Percentiles rank a stretch among this genome's conserved stretches.
Conservation (phyloP, 257 asterid species). For the Solanum rostratum region DNA sequence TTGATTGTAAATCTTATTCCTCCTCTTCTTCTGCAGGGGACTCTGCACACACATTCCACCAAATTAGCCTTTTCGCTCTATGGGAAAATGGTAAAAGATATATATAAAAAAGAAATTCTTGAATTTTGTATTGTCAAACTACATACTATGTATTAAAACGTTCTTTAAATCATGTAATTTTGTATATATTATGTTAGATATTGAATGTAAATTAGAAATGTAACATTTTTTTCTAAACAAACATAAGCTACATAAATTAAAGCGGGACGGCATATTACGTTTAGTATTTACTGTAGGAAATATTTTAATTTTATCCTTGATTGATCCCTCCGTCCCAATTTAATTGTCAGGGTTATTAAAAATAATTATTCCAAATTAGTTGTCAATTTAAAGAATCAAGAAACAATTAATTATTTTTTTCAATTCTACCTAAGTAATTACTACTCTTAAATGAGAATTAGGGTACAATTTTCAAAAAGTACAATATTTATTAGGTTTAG, state of each 20-base stretch:
- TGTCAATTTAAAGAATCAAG: too few relatives aligned
- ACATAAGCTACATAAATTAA: not conserved
- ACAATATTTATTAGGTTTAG: too few relatives aligned
- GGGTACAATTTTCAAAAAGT: too few relatives aligned
- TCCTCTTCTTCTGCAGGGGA: conserved; percentile 84
- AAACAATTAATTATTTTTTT: too few relatives aligned
- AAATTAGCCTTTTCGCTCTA: not conserved
- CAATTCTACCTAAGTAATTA: too few relatives aligned
- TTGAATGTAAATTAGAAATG: not conserved
- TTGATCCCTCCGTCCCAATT: too few relatives aligned
- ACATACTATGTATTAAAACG: not conserved
- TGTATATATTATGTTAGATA: not conserved
- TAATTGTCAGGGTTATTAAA: too few relatives aligned
- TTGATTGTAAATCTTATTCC: conserved; percentile 82
- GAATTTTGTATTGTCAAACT: not conserved
- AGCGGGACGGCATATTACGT: not conserved
- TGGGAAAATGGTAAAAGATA: not conserved
- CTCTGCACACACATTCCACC: conserved; percentile 20
- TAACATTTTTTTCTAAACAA: not conserved
- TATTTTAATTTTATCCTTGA: not conserved
- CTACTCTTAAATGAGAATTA: too few relatives aligned
- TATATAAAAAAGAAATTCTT: not conserved
- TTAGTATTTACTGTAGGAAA: not conserved
- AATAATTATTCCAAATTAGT: too few relatives aligned
- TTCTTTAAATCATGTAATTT: not conserved